Conservation (phyloP, 2,329 filamentous ascomycete species). For the Scedosporium aurantiacum region DNA sequence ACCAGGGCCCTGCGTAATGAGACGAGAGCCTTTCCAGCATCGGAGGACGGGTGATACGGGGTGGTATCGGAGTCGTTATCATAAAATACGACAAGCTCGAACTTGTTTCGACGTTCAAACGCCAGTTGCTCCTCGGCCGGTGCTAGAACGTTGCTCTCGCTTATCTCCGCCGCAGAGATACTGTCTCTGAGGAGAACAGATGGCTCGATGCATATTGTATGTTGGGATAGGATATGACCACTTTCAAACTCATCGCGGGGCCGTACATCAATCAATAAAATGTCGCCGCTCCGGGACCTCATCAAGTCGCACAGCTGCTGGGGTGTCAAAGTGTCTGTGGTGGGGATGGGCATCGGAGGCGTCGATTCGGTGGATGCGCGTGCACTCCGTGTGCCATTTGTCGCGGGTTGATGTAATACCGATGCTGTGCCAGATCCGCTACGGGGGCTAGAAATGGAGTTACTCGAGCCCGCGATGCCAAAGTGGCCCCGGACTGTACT, state of each 20-base stretch:
- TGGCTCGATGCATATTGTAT: slow-evolving; percentile 84
- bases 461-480: slow-evolving; percentile 42
- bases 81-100: slow-evolving; percentile 84
- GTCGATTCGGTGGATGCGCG: background rate
- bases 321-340: slow-evolving; percentile 49
- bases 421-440: background rate
- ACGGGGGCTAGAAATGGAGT: slow-evolving; percentile 4
- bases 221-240: slow-evolving; percentile 77
- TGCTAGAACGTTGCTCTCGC: slow-evolving; percentile 59
- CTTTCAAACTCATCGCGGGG: slow-evolving; percentile 70
- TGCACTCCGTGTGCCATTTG: background rate
- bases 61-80: slow-evolving; percentile 57
- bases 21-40: slow-evolving; percentile 9
- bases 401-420: background rate
- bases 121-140: slow-evolving; percentile 63
- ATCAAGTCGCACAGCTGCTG: slow-evolving; percentile 63
- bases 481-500: slow-evolving; percentile 54
- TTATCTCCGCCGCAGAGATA: slow-evolving; percentile 49
- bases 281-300: slow-evolving; percentile 40
- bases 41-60: slow-evolving; percentile 10
- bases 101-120: slow-evolving; percentile 63
- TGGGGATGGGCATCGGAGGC: slow-evolving; percentile 33
- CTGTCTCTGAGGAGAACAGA: slow-evolving; percentile 58
- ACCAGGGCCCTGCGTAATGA: slow-evolving; percentile 69
- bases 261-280: slow-evolving; percentile 81